Evolutionary conservation across 495 filamentous ascomycete genomes (phyloP), one percentile per base, ranked within the genome.

Genomic region (Cudoniella acicularis): DNA sequence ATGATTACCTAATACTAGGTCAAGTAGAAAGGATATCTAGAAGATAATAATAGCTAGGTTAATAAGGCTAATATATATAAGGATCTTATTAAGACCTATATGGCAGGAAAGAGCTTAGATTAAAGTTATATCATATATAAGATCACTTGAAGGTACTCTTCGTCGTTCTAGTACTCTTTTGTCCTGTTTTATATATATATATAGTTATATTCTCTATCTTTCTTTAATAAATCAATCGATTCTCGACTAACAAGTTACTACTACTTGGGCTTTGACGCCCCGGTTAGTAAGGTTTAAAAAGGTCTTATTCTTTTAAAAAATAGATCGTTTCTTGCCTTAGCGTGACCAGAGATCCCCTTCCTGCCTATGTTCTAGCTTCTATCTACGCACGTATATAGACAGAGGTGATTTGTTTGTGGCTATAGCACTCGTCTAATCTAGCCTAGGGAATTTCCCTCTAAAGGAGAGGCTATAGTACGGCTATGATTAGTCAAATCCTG

Each of bases 1-100:
- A 54, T 54, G 27, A 54, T 42, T 42, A 54, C 51, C 51, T 26
- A 54, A 42, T 54, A 54, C 51, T 54, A 26, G 51, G 51, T 54
- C 51, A 54, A 54, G 51, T 54, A 10, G 51, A 54, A 54, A 54
- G 51, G 36, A 42, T 54, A 54, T 54, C 51, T 26, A 54, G 51
- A 54, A 54, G 51, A 54, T 41, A 26, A 54, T 54, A 54, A 54
- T 54, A 54, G 51, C 51, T 54, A 26, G 51, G 51, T 54, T 54
- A 54, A 54, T 54, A 26, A 54, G 51, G 51, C 51, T 54, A 26
- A 54, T 54, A 36, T 54, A 20, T 20, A 54, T 54, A 20, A 54
- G 23, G 51, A 54, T 54, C 51, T 54, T 25, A 54, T 54, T 54
- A 54, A 54, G 51, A 18, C 24, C 3, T 54, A 54, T 54, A 54